Conservation (phyloP, 306 rosid genomes). For the Sicyos baderoa region DNA sequence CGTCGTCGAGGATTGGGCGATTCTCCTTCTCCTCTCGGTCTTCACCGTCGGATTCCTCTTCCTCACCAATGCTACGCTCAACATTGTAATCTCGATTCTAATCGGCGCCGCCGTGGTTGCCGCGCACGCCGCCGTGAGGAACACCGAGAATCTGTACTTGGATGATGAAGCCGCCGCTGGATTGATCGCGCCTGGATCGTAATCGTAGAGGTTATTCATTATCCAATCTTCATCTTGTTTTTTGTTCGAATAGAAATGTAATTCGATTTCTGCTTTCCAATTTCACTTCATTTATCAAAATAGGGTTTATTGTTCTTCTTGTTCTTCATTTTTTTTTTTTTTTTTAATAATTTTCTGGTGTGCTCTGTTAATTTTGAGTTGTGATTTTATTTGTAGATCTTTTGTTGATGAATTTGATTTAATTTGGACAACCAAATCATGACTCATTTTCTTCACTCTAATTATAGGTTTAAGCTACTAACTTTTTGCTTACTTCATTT, state of each 20-base stretch:
- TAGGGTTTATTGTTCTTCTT: background rate
- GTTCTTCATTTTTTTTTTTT: background rate
- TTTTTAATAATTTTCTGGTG: too few relatives aligned
- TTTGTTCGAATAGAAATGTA: background rate
- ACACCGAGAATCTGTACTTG: conserved; percentile 44
- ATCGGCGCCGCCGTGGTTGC: conserved; percentile 31
- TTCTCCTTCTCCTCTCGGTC: conserved; percentile 39
- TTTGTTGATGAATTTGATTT: background rate
- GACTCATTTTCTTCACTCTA: too few relatives aligned
- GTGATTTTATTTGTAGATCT: background rate
- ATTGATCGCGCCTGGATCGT: conserved; percentile 27
- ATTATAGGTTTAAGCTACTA: too few relatives aligned
- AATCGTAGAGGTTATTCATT: background rate
- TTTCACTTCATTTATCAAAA: conserved; percentile 1
- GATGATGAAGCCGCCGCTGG: conserved; percentile 44
- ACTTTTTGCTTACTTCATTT: too few relatives aligned
- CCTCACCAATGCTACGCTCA: conserved; percentile 50
- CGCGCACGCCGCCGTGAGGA: conserved; percentile 50
- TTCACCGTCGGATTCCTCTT: conserved; percentile 55
- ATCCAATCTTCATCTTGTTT: background rate
- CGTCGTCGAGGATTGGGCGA: conserved; percentile 51
- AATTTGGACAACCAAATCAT: background rate
- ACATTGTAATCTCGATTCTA: conserved; percentile 41
- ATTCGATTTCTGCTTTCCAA: background rate
- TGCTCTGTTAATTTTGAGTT: background rate